Percentiles rank a stretch among this genome's conserved stretches.
Conservation (phyloP, 106 monocot species). For the Dendrobium chrysotoxum region DNA sequence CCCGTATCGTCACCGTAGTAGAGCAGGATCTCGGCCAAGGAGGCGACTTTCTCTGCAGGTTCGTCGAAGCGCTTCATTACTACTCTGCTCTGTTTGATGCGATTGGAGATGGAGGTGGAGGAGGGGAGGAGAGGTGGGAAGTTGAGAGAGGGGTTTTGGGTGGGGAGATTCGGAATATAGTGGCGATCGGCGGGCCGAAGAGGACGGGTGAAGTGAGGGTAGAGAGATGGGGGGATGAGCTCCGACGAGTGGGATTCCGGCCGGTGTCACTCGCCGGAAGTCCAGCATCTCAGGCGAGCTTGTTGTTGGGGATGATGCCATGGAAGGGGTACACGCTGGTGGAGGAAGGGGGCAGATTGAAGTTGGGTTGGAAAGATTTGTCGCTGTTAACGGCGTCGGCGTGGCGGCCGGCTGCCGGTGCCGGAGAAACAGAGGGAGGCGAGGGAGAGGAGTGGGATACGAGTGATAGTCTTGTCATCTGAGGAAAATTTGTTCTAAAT, state of each 20-base stretch:
- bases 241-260: constrained; percentile 46
- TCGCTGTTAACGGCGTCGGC: constrained; percentile 78
- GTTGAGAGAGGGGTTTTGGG: constrained; percentile 82
- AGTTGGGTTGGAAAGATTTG: constrained; percentile 85
- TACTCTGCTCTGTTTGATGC: constrained; percentile 69
- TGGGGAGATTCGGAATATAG: constrained; percentile 71
- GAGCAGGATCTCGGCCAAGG: constrained; percentile 53
- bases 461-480: not conserved
- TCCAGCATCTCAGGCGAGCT: constrained; percentile 64
- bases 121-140: constrained; percentile 39
- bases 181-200: constrained; percentile 66
- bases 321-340: constrained; percentile 73
- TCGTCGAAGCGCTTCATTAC: constrained; percentile 56
- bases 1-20: constrained; percentile 40
- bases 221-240: constrained; percentile 65
- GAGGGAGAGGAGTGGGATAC: not conserved
- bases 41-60: constrained; percentile 40
- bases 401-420: constrained; percentile 27
- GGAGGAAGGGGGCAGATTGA: constrained; percentile 73
- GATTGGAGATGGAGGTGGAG: constrained; percentile 44
- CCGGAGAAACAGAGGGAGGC: not conserved
- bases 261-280: constrained; percentile 59
- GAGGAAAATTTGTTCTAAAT: too few relatives aligned
- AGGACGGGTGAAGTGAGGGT: constrained; percentile 61
- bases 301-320: constrained; percentile 75